A percentile compares a stretch with the other conserved stretches of the same genome.
phyloP scores from a whole-genome alignment of 2,329 filamentous ascomycete genomes.

The Stemphylium lycopersici region DNA sequence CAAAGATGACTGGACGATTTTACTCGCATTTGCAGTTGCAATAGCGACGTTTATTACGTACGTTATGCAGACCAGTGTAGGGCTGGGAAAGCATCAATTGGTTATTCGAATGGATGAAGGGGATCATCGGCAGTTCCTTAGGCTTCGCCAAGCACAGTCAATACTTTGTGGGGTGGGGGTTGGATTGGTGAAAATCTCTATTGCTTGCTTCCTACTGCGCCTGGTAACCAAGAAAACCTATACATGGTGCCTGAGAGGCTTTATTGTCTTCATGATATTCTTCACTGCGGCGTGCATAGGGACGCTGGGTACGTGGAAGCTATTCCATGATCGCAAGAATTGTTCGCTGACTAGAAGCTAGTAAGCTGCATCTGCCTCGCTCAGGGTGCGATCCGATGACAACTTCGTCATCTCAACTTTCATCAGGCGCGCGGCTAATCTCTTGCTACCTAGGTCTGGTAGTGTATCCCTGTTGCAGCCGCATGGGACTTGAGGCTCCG shows the following conservation, averaged over 20 bases:
- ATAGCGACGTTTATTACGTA: slow-evolving; percentile 34
- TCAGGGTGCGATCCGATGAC: not conserved
- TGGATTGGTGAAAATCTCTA: slow-evolving; percentile 57
- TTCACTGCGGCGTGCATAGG: slow-evolving; percentile 1
- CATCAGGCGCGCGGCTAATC: slow-evolving; percentile 50
- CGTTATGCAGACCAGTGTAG: slow-evolving; percentile 52
- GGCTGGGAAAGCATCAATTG: slow-evolving; percentile 55
- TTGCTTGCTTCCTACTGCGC: slow-evolving; percentile 56
- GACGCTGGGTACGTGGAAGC: not conserved
- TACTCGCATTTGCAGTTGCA: slow-evolving; percentile 41
- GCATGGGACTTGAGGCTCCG: slow-evolving; percentile 51
- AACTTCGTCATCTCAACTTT: slow-evolving; percentile 20
- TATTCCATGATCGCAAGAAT: not conserved
- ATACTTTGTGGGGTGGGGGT: slow-evolving; percentile 56
- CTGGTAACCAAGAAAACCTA: slow-evolving; percentile 47
- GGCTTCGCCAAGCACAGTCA: slow-evolving; percentile 53
- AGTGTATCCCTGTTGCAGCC: slow-evolving; percentile 55
- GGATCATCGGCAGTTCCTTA: slow-evolving; percentile 47
- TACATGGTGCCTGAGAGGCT: slow-evolving; percentile 44
- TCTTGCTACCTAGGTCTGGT: slow-evolving; percentile 50
- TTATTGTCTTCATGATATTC: not conserved
- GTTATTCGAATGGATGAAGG: slow-evolving; percentile 41
- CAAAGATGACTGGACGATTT: slow-evolving; percentile 58
- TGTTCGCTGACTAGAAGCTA: not conserved
- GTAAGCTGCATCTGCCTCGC: not conserved